These are phyloP conservation scores for Stromatinia cepivora DNA, from an alignment of 2,329 filamentous ascomycete species.

Conservation along the genomic window DNA sequence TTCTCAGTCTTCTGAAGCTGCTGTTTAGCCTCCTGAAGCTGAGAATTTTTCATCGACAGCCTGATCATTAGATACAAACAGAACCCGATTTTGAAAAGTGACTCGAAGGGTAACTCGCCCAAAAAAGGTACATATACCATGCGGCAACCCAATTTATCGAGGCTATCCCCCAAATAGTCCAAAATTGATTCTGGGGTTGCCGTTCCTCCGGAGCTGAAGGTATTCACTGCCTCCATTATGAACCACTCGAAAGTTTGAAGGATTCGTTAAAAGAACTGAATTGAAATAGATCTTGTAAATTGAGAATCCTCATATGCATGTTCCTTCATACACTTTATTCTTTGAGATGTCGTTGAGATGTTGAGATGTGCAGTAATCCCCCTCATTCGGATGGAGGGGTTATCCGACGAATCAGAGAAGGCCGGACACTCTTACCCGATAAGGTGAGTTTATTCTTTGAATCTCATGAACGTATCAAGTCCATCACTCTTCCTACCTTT, in stretches of 20 bases:
- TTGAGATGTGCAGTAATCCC: too few species aligned
- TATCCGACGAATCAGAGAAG: slow-evolving; percentile 13
- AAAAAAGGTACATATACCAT: neutral
- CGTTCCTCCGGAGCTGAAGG: neutral
- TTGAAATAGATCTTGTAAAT: neutral
- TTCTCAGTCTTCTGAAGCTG: neutral
- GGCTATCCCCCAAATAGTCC: neutral
- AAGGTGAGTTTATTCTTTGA: neutral
- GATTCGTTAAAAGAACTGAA: too few species aligned
- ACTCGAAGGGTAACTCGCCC: neutral
- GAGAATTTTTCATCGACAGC: neutral
- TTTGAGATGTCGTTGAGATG: neutral
- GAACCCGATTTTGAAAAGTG: neutral
- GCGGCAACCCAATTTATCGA: neutral
- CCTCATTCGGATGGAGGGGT: neutral
- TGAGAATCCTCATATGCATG: neutral
- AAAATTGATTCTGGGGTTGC: neutral
- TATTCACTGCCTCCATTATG: neutral
- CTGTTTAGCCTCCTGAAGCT: neutral
- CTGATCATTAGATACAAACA: neutral
- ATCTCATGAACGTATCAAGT: neutral
- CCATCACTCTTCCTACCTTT: neutral
- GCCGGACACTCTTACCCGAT: slow-evolving; percentile 1
- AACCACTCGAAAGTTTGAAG: too few species aligned
- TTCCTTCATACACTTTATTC: neutral